These are phyloP conservation scores for Sugiyamaella smithiae DNA, from an alignment of 805 yeast genomes.

Conservation along the genomic window DNA sequence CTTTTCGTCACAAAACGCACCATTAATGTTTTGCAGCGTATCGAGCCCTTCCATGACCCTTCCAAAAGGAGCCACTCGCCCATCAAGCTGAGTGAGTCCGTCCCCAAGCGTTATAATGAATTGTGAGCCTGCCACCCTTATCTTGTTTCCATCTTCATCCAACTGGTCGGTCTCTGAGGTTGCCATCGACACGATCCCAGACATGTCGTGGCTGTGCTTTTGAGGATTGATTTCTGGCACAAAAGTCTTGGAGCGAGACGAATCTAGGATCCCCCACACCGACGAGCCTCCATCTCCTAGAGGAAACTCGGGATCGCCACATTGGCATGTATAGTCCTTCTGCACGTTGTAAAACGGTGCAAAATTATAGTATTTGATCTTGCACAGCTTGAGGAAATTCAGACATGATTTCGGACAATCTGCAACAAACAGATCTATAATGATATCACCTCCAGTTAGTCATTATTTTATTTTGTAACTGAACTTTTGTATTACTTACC, in stretches of 20 bases:
- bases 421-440: slow-evolving; percentile 45
- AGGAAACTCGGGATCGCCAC: slow-evolving; percentile 52
- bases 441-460: slow-evolving; percentile 44
- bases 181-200: slow-evolving; percentile 39
- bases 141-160: slow-evolving; percentile 4
- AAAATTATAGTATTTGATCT: slow-evolving; percentile 49
- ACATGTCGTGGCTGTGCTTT: slow-evolving; percentile 26
- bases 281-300: slow-evolving; percentile 32
- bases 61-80: slow-evolving; percentile 43
- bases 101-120: slow-evolving; percentile 40
- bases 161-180: slow-evolving; percentile 13
- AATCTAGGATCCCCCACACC: slow-evolving; percentile 32
- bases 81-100: slow-evolving; percentile 29
- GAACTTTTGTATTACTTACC: slow-evolving; percentile 31
- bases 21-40: slow-evolving; percentile 45
- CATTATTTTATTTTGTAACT: no score
- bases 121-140: slow-evolving; percentile 35
- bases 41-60: slow-evolving; percentile 49
- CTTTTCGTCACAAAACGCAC: slow-evolving; percentile 38
- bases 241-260: slow-evolving; percentile 16
- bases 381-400: slow-evolving; percentile 55
- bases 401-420: slow-evolving; percentile 39
- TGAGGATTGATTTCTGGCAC: slow-evolving; percentile 29
- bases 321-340: slow-evolving; percentile 39
- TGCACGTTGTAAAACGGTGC: slow-evolving; percentile 48